Evolutionary conservation across 2,329 filamentous ascomycete species (phyloP).

Genomic region (Cyphellophora attinorum): DNA sequence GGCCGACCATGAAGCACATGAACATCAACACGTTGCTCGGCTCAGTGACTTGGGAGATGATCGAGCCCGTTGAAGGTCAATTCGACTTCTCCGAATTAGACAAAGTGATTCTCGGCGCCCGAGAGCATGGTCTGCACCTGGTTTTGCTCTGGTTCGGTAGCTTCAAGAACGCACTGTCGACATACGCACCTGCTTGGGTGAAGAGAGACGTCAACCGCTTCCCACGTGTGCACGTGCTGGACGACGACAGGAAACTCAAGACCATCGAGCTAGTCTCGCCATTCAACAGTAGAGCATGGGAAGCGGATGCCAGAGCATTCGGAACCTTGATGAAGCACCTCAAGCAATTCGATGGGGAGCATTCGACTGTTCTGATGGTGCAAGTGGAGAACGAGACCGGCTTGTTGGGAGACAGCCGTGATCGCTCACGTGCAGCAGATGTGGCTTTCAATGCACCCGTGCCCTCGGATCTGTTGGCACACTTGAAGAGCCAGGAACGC

Average conservation of each 20-base stretch:
- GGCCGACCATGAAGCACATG: slow-evolving; percentile 31
- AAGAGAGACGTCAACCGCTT: slow-evolving; percentile 20
- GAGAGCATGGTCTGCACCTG: slow-evolving; percentile 28
- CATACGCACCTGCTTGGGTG: slow-evolving; percentile 31
- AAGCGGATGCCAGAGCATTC: slow-evolving; percentile 32
- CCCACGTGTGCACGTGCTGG: background rate
- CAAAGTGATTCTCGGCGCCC: slow-evolving; percentile 27
- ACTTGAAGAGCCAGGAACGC: slow-evolving; percentile 15
- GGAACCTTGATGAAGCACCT: slow-evolving; percentile 28
- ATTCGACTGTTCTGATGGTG: slow-evolving; percentile 46
- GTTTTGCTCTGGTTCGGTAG: slow-evolving; percentile 39
- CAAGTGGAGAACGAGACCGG: slow-evolving; percentile 51
- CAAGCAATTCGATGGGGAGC: slow-evolving; percentile 33
- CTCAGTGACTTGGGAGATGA: slow-evolving; percentile 37
- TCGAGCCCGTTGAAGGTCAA: slow-evolving; percentile 34
- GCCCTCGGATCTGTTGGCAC: slow-evolving; percentile 26
- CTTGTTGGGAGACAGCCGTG: slow-evolving; percentile 42
- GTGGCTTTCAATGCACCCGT: slow-evolving; percentile 30
- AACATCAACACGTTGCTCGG: slow-evolving; percentile 38
- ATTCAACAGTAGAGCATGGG: slow-evolving; percentile 26
- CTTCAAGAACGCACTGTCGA: slow-evolving; percentile 35
- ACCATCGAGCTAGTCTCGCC: slow-evolving; percentile 26
- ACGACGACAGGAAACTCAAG: slow-evolving; percentile 9
- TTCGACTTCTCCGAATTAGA: slow-evolving; percentile 36
- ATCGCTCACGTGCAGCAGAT: slow-evolving; percentile 33